Evolutionary conservation across 176 grass and related monocot species (phyloP).

Genomic region (Tillandsia leiboldiana): DNA sequence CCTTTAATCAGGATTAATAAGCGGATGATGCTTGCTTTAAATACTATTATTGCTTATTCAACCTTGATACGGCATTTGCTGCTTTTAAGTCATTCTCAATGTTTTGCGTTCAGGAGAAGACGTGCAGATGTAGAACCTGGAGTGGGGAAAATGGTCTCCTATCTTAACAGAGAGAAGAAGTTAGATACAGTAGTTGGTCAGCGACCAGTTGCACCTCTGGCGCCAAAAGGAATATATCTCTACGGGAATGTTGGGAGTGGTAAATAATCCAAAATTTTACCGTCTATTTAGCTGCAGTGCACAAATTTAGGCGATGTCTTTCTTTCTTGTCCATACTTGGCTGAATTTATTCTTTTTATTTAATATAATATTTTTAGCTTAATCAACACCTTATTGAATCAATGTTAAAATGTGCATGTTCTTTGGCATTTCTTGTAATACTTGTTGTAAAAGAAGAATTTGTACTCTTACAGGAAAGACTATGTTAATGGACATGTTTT

Average conservation of each 20-base stretch:
- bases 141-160: slow-evolving; percentile 91
- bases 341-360: not conserved
- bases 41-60: not conserved
- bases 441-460: not conserved
- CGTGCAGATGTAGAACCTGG: slow-evolving; percentile 63
- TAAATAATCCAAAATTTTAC: slow-evolving; percentile 25
- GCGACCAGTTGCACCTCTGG: slow-evolving; percentile 48
- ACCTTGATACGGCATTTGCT: not conserved
- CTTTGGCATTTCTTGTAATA: not conserved
- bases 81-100: not conserved
- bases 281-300: not conserved
- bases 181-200: slow-evolving; percentile 60
- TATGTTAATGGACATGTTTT: slow-evolving; percentile 99
- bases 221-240: slow-evolving; percentile 85
- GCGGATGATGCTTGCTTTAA: not conserved
- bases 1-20: not conserved
- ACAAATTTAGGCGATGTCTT: not conserved
- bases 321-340: not conserved
- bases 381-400: not conserved
- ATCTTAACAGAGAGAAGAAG: slow-evolving; percentile 82
- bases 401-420: not conserved
- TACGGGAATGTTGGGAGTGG: slow-evolving; percentile 95
- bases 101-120: slow-evolving; percentile 43
- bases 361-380: slow-evolving; percentile 6
- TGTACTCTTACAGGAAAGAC: slow-evolving; percentile 53